These are phyloP conservation scores for Gamarada debralockiae DNA, from an alignment of 495 filamentous ascomycete genomes.

Conservation along the genomic window DNA sequence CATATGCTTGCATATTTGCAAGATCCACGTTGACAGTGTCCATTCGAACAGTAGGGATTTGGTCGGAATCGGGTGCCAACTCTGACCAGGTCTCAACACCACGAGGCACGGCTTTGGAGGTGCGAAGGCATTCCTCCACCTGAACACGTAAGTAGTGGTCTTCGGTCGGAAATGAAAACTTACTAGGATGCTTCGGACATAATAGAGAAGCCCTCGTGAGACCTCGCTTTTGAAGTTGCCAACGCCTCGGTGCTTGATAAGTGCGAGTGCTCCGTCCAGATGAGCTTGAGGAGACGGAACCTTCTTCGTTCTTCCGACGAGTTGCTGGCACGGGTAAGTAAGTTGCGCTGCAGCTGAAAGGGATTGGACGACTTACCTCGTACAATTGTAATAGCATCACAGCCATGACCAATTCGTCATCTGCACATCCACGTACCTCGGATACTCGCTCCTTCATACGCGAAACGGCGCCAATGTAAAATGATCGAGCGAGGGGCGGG, in stretches of 20 bases:
- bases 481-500: neutral
- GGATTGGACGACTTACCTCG: slow-evolving; percentile 1
- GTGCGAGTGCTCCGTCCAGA: slow-evolving; percentile 6
- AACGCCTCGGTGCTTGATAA: slow-evolving; percentile 8
- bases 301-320: neutral
- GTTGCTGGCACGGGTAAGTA: neutral
- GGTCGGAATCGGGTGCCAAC: neutral
- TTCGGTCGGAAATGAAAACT: neutral
- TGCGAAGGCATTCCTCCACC: neutral
- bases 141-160: neutral
- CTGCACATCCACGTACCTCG: neutral
- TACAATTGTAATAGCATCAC: slow-evolving; percentile 13
- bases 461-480: neutral
- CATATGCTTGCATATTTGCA: neutral
- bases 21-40: slow-evolving; percentile 22
- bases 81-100: neutral
- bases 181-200: slow-evolving; percentile 10
- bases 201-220: neutral
- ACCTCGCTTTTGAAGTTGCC: slow-evolving; percentile 1
- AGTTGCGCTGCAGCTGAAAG: neutral
- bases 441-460: slow-evolving; percentile 3
- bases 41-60: slow-evolving; percentile 23
- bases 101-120: neutral
- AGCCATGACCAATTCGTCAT: slow-evolving; percentile 5
- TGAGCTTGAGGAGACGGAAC: neutral